These are phyloP conservation scores for Scopulariopsis brevicaulis DNA, from an alignment of 2,329 filamentous ascomycete species.

Conservation along the genomic window DNA sequence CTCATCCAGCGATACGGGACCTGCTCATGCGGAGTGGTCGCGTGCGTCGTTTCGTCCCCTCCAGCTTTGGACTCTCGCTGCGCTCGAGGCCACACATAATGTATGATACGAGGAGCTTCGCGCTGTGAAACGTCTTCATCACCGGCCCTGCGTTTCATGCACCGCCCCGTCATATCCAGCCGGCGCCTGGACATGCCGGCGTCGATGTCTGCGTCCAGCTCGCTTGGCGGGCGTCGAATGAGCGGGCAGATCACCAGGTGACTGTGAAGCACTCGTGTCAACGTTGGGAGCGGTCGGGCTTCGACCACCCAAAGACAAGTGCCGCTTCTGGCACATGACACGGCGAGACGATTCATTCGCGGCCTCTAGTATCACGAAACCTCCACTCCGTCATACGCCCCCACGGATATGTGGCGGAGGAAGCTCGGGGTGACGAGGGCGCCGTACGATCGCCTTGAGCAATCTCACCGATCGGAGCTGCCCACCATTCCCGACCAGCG, in stretches of 20 bases:
- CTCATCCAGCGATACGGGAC: neutral
- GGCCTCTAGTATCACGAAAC: neutral
- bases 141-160: neutral
- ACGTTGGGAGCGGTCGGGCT: neutral
- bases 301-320: neutral
- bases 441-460: neutral
- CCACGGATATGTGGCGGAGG: neutral
- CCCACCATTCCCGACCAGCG: neutral
- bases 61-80: too few species aligned
- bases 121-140: neutral
- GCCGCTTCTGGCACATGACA: neutral
- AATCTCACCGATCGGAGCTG: neutral
- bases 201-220: neutral
- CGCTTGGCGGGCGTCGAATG: neutral
- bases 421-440: neutral
- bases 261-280: neutral
- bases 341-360: neutral
- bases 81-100: neutral
- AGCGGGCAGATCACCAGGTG: neutral
- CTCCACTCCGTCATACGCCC: neutral
- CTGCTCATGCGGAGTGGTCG: neutral
- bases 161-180: neutral
- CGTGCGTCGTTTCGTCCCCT: too few species aligned
- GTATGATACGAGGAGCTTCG: neutral
- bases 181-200: neutral